Evolutionary conservation across 768 basidiomycete species (phyloP).

Genomic region (Dioszegia aurantiaca): DNA sequence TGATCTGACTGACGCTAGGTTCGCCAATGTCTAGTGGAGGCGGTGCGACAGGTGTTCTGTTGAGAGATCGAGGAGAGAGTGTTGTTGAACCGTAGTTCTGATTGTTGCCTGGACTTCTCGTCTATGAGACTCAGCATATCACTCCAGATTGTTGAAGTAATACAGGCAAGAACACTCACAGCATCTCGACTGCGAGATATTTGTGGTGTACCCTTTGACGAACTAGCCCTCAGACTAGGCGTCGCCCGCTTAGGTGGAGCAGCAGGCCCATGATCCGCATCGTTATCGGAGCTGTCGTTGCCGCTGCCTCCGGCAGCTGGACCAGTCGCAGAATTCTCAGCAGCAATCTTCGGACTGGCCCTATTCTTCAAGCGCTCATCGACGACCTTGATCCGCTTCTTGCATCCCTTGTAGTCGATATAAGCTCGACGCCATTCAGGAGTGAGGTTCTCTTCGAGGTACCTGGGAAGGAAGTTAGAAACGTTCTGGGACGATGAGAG

Average conservation of each 20-base stretch:
- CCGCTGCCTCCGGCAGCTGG: slow-evolving; percentile 57
- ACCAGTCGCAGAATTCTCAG: background rate
- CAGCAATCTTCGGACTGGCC: background rate
- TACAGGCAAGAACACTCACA: background rate
- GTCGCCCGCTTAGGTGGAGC: slow-evolving; percentile 27
- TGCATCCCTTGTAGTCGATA: slow-evolving; percentile 51
- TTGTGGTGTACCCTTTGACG: slow-evolving; percentile 4
- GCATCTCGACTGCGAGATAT: background rate
- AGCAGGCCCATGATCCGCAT: slow-evolving; percentile 52
- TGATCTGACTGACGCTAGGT: background rate
- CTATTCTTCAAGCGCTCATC: slow-evolving; percentile 28
- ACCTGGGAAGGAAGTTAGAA: slow-evolving; percentile 32
- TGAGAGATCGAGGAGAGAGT: slow-evolving; percentile 5
- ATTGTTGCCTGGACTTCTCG: slow-evolving; percentile 3
- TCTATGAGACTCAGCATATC: background rate
- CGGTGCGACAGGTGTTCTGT: slow-evolving; percentile 1
- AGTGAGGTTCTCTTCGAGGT: slow-evolving; percentile 46
- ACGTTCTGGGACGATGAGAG: no score
- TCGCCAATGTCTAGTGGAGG: slow-evolving; percentile 20
- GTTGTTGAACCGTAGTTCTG: slow-evolving; percentile 11
- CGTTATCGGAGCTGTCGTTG: slow-evolving; percentile 69
- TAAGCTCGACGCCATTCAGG: slow-evolving; percentile 53
- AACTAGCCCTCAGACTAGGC: slow-evolving; percentile 6
- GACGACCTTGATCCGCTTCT: slow-evolving; percentile 50
- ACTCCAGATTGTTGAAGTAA: background rate